Evolutionary conservation across 164 flowering plant species (phyloP).

Genomic region (Vitis cinerea): DNA sequence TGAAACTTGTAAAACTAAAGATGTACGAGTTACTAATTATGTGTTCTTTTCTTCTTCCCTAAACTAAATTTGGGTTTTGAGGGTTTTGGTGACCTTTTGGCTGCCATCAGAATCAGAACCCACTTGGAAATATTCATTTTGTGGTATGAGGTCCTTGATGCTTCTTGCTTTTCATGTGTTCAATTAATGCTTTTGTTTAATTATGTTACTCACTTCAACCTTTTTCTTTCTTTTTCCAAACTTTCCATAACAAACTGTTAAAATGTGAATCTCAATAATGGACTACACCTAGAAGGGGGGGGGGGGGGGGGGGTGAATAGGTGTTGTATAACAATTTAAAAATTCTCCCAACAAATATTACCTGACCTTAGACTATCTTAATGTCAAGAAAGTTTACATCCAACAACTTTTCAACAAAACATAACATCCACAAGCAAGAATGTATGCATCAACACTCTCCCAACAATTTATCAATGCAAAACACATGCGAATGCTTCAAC

Average conservation of each 20-base stretch:
- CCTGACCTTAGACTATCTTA: too few species aligned
- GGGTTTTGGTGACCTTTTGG: constrained; percentile 93
- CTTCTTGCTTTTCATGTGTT: constrained; percentile 1
- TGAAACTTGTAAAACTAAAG: neutral
- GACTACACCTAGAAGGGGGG: too few species aligned
- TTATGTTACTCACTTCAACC: constrained; percentile 7
- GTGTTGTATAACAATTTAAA: too few species aligned
- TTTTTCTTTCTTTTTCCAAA: constrained; percentile 43
- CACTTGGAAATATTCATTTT: constrained; percentile 94
- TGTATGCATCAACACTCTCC: too few species aligned
- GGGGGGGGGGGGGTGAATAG: too few species aligned
- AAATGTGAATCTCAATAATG: too few species aligned
- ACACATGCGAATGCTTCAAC: too few species aligned
- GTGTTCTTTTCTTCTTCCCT: constrained; percentile 14
- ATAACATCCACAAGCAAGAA: too few species aligned
- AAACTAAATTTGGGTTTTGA: constrained; percentile 71
- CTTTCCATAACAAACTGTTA: constrained; percentile 91
- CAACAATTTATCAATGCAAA: too few species aligned
- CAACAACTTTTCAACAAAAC: too few species aligned
- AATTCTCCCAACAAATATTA: too few species aligned
- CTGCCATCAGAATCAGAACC: constrained; percentile 77
- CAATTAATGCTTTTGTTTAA: neutral
- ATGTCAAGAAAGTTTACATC: too few species aligned
- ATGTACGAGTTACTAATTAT: constrained; percentile 19
- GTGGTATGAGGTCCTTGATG: constrained; percentile 57